Evolutionary conservation across 345 rosid species (phyloP).

Genomic region (Heritiera littoralis): DNA sequence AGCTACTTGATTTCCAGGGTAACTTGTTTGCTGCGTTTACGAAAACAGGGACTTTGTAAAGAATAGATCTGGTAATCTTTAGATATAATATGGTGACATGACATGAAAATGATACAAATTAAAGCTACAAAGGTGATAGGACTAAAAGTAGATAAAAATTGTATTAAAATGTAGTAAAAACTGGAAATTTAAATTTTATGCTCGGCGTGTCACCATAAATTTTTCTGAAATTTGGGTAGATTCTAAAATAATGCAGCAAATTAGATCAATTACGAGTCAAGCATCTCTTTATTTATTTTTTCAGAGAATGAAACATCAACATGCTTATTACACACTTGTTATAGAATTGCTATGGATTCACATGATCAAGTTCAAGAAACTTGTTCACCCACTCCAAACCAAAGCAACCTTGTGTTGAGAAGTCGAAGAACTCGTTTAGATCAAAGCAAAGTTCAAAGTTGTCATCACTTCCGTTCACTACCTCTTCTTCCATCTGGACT

Average conservation of each 20-base stretch:
- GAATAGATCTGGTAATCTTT: no score
- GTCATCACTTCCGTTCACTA: neutral
- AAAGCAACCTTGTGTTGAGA: constrained; percentile 35
- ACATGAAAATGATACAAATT: no score
- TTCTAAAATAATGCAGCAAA: neutral
- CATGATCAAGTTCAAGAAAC: constrained; percentile 42
- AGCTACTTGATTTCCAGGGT: neutral
- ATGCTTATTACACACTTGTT: neutral
- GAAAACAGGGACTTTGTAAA: no score
- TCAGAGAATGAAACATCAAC: neutral
- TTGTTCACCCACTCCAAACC: constrained; percentile 51
- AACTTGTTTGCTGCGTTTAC: no score
- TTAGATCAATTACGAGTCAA: neutral
- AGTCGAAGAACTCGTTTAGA: constrained; percentile 40
- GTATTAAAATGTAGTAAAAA: no score
- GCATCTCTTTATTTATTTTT: neutral
- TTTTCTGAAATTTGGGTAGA: neutral
- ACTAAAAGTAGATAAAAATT: no score
- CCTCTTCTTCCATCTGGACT: constrained; percentile 8
- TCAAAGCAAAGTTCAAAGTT: constrained; percentile 31
- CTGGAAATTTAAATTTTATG: no score
- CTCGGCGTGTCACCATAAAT: no score
- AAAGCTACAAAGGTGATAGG: no score
- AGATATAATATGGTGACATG: no score
- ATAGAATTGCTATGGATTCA: constrained; percentile 15